Evolutionary conservation across 345 rosid species (phyloP).

Genomic region (rapeseed (Brassica napus)): Da-Ae NC_063452.1:2274001-2274500

Average conservation of each 20-base stretch:
- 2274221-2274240: slow-evolving; percentile 47
- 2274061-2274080: slow-evolving; percentile 44
- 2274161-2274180: slow-evolving; percentile 66
- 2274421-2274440: too few species aligned
- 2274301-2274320: slow-evolving; percentile 60
- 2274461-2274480: too few species aligned
- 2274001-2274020: slow-evolving; percentile 62
- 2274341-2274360: neutral
- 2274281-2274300: slow-evolving; percentile 59
- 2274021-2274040: slow-evolving; percentile 43
- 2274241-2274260: slow-evolving; percentile 61
- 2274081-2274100: slow-evolving; percentile 66
- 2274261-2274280: slow-evolving; percentile 58
- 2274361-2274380: neutral
- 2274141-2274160: slow-evolving; percentile 72
- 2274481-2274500: too few species aligned
- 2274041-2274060: slow-evolving; percentile 39
- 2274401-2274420: too few species aligned
- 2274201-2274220: slow-evolving; percentile 50
- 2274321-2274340: slow-evolving; percentile 20
- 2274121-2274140: slow-evolving; percentile 75
- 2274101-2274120: slow-evolving; percentile 71
- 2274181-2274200: slow-evolving; percentile 56
- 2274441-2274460: too few species aligned
- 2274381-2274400: neutral